Conservation (phyloP, 768 basidiomycete species). For the Amanita pseudoporphyria region DNA sequence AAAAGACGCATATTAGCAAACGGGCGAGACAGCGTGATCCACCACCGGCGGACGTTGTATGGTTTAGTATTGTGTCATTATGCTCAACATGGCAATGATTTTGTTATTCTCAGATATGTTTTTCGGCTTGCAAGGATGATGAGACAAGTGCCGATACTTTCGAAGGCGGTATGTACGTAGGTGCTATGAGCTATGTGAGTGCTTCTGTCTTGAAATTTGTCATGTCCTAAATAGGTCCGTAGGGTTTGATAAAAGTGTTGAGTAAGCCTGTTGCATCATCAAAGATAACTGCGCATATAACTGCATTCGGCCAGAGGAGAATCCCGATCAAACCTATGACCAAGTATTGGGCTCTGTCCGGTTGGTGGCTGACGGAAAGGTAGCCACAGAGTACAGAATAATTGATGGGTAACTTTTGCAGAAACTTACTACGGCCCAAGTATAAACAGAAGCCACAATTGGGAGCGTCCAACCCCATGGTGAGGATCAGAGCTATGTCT, state of each 20-base stretch:
- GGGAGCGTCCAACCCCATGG: conserved; percentile 4
- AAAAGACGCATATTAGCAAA: conserved; percentile 29
- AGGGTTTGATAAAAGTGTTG: conserved; percentile 56
- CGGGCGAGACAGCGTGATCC: conserved; percentile 31
- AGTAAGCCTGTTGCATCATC: conserved; percentile 19
- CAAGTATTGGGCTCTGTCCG: conserved; percentile 50
- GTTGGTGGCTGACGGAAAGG: conserved; percentile 19
- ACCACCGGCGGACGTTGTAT: conserved; percentile 62
- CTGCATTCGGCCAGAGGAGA: conserved; percentile 22
- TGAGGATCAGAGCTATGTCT: background rate
- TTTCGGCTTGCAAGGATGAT: conserved; percentile 61
- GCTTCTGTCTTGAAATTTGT: background rate
- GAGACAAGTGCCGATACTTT: conserved; percentile 70
- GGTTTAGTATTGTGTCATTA: conserved; percentile 10
- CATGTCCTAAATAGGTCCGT: background rate
- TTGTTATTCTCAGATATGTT: conserved; percentile 42
- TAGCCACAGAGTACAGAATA: background rate
- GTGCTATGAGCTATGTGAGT: conserved; percentile 74
- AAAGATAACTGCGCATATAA: background rate
- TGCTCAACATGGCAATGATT: background rate
- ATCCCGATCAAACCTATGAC: conserved; percentile 55
- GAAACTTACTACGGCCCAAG: conserved; percentile 44
- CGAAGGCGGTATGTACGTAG: conserved; percentile 52
- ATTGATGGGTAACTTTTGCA: conserved; percentile 12
- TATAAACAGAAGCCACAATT: conserved; percentile 19